These are phyloP conservation scores for Trichoderma virens DNA, from an alignment of 495 filamentous ascomycete genomes.

Conservation along the genomic window DNA sequence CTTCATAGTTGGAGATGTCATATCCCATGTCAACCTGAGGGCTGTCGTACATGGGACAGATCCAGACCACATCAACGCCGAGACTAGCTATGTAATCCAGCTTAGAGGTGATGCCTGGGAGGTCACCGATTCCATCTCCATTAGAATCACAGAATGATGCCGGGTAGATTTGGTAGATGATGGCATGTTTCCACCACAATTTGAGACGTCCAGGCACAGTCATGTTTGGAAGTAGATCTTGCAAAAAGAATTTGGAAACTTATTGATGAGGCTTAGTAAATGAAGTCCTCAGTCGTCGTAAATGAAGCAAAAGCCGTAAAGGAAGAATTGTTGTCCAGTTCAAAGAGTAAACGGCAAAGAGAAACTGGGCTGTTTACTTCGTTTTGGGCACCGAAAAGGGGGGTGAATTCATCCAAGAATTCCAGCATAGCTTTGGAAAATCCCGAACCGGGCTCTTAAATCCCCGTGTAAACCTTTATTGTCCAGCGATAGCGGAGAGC, in stretches of 20 bases:
- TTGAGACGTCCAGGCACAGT: neutral
- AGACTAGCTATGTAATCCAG: slow-evolving; percentile 55
- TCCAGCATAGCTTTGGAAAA: too few species aligned
- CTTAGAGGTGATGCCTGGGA: slow-evolving; percentile 56
- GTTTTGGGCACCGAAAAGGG: too few species aligned
- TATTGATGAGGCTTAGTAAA: neutral
- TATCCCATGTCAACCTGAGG: slow-evolving; percentile 56
- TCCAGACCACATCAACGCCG: slow-evolving; percentile 57
- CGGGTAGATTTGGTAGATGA: slow-evolving; percentile 62
- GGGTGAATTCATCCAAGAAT: too few species aligned
- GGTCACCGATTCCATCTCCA: slow-evolving; percentile 56
- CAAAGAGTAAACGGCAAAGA: too few species aligned
- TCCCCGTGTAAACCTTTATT: neutral
- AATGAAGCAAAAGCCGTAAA: too few species aligned
- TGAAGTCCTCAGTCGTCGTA: too few species aligned
- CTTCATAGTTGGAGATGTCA: slow-evolving; percentile 60
- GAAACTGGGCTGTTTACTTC: too few species aligned
- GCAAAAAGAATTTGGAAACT: too few species aligned
- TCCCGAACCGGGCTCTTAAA: too few species aligned
- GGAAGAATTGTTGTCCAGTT: too few species aligned
- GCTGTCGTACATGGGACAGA: slow-evolving; percentile 58
- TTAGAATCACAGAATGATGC: slow-evolving; percentile 57
- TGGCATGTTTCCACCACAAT: slow-evolving; percentile 32
- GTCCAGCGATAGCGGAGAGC: neutral
- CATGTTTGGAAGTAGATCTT: neutral